Base-by-base conservation (phyloP, 2,329 filamentous ascomycete genomes). In the Zymoseptoria passerinii region DNA sequence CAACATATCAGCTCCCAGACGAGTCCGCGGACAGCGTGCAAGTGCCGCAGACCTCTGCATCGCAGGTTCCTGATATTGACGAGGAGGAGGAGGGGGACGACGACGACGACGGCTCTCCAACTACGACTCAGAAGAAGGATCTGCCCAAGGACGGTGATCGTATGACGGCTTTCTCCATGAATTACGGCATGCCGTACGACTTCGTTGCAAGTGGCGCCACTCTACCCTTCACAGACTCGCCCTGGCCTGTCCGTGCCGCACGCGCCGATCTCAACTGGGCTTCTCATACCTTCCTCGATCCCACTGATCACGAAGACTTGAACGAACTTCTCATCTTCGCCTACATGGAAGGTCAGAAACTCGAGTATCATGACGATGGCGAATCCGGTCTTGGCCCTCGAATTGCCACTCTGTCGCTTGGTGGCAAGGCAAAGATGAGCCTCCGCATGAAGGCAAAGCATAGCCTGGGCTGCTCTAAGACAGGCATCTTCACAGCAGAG, bases 311-410 rank as follows among this genome's bases (percentile, higher is more conserved):
- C 20, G 61, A 73, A 0, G 74, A 78, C 5, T 87, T 86, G 72
- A 88, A 88, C 60, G 85, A 88, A 66, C 71, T 84, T 5, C 78
- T 88, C 0, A 78, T 80, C 1, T 74, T 88, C 0, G 83, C 81
- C 0, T 89, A 88, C 66, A 81, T 86, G 65, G 77, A 86, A 64
- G 71, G 76, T 0, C 80, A 83, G 53, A 76, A 76, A 28, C 87
- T 88, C 55, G 77, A 83, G 75, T 85, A 80, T 63, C 85, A 88
- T 59, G 84, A 88, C 58, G 86, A 88, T 63, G 85, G 85, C 4
- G 85, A 88, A 66, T 73, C 72, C 8, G 81, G 83, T 3, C 74
- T 88, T 0, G 84, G 84, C 0, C 81, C 83, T 0, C 83, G 81
- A 0, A 83, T 88, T 6, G 82, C 83, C 0, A 85, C 84, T 0